Percentiles rank a stretch among this genome's conserved stretches.
Evolutionary conservation across 768 basidiomycete species (phyloP).

Genomic region (Auriscalpium microsporum): DNA sequence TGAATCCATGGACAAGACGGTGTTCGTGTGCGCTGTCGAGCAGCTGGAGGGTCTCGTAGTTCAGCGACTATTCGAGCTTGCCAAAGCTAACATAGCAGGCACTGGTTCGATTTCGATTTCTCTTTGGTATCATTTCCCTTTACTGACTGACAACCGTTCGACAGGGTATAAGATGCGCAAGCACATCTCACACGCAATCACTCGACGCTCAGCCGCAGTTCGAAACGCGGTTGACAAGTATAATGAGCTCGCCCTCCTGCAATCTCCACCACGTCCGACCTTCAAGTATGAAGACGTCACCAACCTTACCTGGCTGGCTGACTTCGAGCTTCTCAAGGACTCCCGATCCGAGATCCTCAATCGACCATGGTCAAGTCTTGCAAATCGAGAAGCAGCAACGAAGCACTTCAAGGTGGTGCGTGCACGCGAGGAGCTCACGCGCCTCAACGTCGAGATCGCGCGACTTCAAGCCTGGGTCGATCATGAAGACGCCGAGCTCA

Average conservation of each 20-base stretch:
- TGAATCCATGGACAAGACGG: not conserved
- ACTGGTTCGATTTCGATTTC: too few species aligned
- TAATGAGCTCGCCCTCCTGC: not conserved
- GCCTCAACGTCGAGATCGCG: not conserved
- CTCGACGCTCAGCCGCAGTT: not conserved
- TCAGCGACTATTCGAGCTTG: not conserved
- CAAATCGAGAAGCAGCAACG: not conserved
- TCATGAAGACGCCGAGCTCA: not conserved
- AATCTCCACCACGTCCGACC: not conserved
- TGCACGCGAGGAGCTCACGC: not conserved
- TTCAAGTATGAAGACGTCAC: not conserved
- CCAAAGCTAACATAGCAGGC: not conserved
- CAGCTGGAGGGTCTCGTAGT: not conserved
- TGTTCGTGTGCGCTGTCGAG: not conserved
- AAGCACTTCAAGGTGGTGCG: not conserved
- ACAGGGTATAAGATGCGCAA: slow-evolving; percentile 1
- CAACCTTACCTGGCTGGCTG: not conserved
- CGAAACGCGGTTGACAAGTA: not conserved
- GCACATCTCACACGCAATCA: not conserved
- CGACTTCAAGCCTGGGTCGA: not conserved
- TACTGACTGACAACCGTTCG: too few species aligned
- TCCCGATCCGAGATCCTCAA: not conserved
- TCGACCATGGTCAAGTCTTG: not conserved
- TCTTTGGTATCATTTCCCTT: too few species aligned
- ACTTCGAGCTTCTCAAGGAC: not conserved